A percentile compares a stretch with the other conserved stretches of the same genome.
These are phyloP conservation scores for Fennellomyces sp. DNA, from an alignment of 371 early-diverging fungal genomes.

Conservation along the genomic window DNA sequence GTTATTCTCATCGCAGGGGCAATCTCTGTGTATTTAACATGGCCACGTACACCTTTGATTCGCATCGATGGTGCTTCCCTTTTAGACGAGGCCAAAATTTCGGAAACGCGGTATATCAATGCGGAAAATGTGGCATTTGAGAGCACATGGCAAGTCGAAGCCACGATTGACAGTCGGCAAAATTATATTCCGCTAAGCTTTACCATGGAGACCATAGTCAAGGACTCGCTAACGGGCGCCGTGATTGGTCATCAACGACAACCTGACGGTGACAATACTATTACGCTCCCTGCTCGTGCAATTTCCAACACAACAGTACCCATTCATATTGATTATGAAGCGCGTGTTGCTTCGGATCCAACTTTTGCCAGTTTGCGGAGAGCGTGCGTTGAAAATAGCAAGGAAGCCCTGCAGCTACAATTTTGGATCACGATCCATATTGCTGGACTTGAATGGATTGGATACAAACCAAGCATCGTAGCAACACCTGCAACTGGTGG, in stretches of 20 bases:
- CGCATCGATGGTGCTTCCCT: constrained; percentile 31
- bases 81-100: constrained; percentile 10
- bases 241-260: constrained; percentile 22
- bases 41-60: constrained; percentile 36
- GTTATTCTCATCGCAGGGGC: constrained; percentile 11
- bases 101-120: constrained; percentile 21
- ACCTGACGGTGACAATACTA: neutral
- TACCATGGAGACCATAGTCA: constrained; percentile 21
- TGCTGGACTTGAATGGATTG: constrained; percentile 32
- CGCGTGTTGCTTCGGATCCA: constrained; percentile 28
- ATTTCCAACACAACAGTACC: constrained; percentile 33
- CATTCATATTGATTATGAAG: constrained; percentile 33
- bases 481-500: constrained; percentile 27
- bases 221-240: constrained; percentile 30
- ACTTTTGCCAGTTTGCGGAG: constrained; percentile 28
- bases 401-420: constrained; percentile 24
- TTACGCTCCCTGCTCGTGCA: constrained; percentile 10
- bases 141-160: constrained; percentile 27
- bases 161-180: constrained; percentile 31
- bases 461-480: constrained; percentile 33
- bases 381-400: constrained; percentile 22
- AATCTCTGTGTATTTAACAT: constrained; percentile 20
- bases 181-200: constrained; percentile 31
- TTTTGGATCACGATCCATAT: constrained; percentile 37
- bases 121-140: constrained; percentile 27